Evolutionary conservation across 148 eudicot genomes (phyloP).

Genomic region (Spergularia bocconei): DNA sequence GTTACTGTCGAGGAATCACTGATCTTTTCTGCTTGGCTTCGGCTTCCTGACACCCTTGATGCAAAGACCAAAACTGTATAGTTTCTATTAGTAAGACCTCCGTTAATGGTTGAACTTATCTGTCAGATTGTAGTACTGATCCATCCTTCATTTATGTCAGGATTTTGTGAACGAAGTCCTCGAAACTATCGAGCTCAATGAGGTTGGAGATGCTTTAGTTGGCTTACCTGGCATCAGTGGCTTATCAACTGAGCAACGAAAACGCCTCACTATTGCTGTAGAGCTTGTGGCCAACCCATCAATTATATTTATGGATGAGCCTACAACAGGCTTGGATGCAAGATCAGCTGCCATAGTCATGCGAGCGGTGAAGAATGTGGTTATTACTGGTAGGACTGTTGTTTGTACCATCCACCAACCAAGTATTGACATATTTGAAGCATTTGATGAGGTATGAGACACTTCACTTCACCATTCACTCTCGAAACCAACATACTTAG

Average conservation of each 20-base stretch:
- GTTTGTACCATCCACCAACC: constrained; percentile 95
- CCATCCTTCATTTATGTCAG: constrained; percentile 28
- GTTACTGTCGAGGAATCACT: constrained; percentile 77
- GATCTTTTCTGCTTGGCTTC: constrained; percentile 79
- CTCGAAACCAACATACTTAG: background rate
- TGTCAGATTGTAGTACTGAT: background rate
- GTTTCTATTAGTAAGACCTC: background rate
- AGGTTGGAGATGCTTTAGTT: constrained; percentile 57
- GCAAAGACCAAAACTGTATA: constrained; percentile 55
- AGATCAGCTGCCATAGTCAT: constrained; percentile 85
- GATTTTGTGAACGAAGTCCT: constrained; percentile 72
- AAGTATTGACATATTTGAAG: constrained; percentile 84
- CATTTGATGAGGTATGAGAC: constrained; percentile 73
- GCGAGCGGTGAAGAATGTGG: constrained; percentile 73
- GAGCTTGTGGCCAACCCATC: constrained; percentile 91
- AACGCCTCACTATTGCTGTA: constrained; percentile 78
- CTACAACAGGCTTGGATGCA: constrained; percentile 84
- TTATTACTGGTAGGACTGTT: constrained; percentile 73
- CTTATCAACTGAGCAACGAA: constrained; percentile 78
- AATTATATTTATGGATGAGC: constrained; percentile 84
- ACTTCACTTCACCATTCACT: background rate
- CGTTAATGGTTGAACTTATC: background rate
- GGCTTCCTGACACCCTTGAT: constrained; percentile 64
- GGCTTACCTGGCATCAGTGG: constrained; percentile 65
- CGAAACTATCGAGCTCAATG: constrained; percentile 68